Evolutionary conservation across 1,284 basidiomycete species (phyloP).

Genomic region (Pterulicium gracile): DNA sequence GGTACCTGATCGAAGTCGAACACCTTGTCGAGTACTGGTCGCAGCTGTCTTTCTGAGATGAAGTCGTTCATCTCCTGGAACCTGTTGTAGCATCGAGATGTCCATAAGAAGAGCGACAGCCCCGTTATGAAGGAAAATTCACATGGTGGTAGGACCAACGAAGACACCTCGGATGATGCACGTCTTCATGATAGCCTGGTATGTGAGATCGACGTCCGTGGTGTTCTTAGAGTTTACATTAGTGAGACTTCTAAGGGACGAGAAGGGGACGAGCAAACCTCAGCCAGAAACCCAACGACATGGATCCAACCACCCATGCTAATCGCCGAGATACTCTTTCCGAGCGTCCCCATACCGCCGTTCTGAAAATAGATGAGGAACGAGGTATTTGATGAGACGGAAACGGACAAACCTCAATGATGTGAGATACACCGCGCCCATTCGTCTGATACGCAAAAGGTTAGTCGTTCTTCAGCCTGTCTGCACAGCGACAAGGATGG

Average conservation of each 20-base stretch:
- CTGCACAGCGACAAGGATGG: not conserved
- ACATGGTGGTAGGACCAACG: conserved; percentile 1
- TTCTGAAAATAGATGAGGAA: not conserved
- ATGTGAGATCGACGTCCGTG: not conserved
- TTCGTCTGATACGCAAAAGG: not conserved
- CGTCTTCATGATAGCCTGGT: not conserved
- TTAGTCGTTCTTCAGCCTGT: no score
- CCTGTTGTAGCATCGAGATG: not conserved
- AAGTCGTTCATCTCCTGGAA: conserved; percentile 2
- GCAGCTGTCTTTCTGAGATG: not conserved
- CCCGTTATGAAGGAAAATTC: not conserved
- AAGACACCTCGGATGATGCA: not conserved
- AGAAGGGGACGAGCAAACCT: no score
- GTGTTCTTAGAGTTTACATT: not conserved
- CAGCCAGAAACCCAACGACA: not conserved
- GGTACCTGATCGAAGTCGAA: conserved; percentile 2
- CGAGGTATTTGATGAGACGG: not conserved
- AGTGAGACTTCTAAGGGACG: no score
- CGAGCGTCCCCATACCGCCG: not conserved
- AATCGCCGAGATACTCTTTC: not conserved
- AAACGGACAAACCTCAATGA: not conserved
- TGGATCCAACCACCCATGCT: conserved; percentile 1
- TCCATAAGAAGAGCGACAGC: not conserved
- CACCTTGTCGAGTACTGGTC: not conserved
- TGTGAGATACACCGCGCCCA: not conserved